Conservation (phyloP, 495 filamentous ascomycete species). For the Xylaria grammica region DNA sequence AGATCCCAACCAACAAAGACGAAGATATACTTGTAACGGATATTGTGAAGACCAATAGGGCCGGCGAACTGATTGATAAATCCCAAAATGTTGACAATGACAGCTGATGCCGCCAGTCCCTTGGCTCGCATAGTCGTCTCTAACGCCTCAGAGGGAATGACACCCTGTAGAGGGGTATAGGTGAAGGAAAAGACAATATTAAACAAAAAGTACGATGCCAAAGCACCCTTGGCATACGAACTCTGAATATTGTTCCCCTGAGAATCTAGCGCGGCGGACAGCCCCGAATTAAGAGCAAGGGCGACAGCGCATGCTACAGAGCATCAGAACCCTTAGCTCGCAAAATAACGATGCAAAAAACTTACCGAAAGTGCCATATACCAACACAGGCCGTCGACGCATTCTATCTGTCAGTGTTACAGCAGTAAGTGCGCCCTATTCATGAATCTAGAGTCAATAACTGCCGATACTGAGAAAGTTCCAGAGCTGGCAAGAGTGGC, state of each 20-base stretch:
- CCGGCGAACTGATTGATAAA: constrained; percentile 60
- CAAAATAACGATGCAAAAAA: not conserved
- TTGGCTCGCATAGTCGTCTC: constrained; percentile 58
- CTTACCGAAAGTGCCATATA: constrained; percentile 47
- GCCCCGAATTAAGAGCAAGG: constrained; percentile 54
- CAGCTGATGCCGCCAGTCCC: constrained; percentile 52
- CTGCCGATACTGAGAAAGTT: not conserved
- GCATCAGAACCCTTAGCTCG: constrained; percentile 5
- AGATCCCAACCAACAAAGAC: constrained; percentile 55
- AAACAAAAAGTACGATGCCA: constrained; percentile 61
- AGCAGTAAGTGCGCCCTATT: constrained; percentile 46
- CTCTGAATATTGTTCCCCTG: constrained; percentile 42
- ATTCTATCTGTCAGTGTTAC: constrained; percentile 48
- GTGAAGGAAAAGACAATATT: constrained; percentile 65
- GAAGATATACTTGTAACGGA: constrained; percentile 56
- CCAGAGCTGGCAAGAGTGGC: no score
- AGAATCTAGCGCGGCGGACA: constrained; percentile 47
- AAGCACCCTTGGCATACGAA: constrained; percentile 48
- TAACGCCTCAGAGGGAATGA: constrained; percentile 62
- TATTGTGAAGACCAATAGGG: constrained; percentile 54
- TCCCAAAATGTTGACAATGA: constrained; percentile 50
- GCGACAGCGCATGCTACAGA: constrained; percentile 51
- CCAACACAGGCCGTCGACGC: constrained; percentile 51
- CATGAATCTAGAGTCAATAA: not conserved
- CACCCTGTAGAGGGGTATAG: constrained; percentile 64